Conservation (phyloP, 2,329 filamentous ascomycete genomes). For the Sordariomycetes sp. region DNA sequence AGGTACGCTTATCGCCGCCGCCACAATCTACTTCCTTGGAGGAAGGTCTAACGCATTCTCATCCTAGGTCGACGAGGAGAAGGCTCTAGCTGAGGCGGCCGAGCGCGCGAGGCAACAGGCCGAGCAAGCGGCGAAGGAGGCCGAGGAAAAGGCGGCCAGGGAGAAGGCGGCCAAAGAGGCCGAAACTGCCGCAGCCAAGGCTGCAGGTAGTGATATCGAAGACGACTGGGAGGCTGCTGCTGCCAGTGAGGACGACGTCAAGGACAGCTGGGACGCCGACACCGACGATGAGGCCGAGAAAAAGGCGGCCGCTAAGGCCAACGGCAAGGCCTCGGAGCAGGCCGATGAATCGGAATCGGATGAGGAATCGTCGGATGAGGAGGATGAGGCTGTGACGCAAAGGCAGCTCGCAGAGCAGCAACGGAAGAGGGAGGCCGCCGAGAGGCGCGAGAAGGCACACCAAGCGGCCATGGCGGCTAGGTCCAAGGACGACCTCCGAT, state of each 20-base stretch:
- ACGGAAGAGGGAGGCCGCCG: slow-evolving; percentile 79
- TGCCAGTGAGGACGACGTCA: slow-evolving; percentile 67
- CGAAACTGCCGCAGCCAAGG: too few relatives aligned
- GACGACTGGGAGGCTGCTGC: slow-evolving; percentile 87
- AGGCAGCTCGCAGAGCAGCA: slow-evolving; percentile 60
- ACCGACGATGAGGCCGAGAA: slow-evolving; percentile 57
- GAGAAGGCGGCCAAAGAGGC: slow-evolving; percentile 33
- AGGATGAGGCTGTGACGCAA: slow-evolving; percentile 68
- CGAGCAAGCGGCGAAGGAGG: slow-evolving; percentile 53
- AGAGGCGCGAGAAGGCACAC: slow-evolving; percentile 79
- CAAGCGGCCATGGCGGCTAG: slow-evolving; percentile 84
- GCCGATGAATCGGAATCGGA: slow-evolving; percentile 33
- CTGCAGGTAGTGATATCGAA: slow-evolving; percentile 48
- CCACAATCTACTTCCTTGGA: not conserved
- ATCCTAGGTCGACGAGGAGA: slow-evolving; percentile 60
- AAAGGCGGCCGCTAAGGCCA: slow-evolving; percentile 15
- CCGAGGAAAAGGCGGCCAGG: slow-evolving; percentile 43
- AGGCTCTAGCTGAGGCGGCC: slow-evolving; percentile 67
- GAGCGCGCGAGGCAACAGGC: slow-evolving; percentile 59
- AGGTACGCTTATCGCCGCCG: slow-evolving; percentile 28
- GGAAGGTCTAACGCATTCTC: not conserved
- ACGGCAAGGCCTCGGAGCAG: slow-evolving; percentile 16
- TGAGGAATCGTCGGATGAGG: slow-evolving; percentile 53
- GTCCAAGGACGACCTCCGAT: slow-evolving; percentile 89
- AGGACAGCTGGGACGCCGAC: slow-evolving; percentile 92